Evolutionary conservation across 331 rosid species (phyloP).

Genomic region (Quercus tomentella): DNA sequence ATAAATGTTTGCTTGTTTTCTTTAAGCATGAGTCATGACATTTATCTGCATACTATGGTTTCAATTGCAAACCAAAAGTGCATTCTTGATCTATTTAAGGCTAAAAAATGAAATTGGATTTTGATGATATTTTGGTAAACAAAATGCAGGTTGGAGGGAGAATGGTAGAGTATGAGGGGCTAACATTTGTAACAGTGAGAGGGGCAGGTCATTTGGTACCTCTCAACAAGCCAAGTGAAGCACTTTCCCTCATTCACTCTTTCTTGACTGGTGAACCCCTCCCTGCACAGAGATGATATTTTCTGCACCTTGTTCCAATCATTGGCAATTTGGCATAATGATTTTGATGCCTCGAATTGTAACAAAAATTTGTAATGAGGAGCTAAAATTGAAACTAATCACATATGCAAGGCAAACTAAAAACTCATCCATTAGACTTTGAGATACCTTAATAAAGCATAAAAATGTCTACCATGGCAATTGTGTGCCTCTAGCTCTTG

Average conservation of each 20-base stretch:
- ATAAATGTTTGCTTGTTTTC: too few relatives aligned
- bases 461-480: too few relatives aligned
- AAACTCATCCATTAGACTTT: too few relatives aligned
- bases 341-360: background rate
- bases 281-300: slow-evolving; percentile 14
- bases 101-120: background rate
- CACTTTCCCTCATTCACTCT: slow-evolving; percentile 40
- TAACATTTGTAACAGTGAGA: slow-evolving; percentile 51
- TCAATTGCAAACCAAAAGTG: too few relatives aligned
- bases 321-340: background rate
- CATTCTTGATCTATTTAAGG: background rate
- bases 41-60: too few relatives aligned
- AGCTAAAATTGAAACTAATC: too few relatives aligned
- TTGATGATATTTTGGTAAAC: background rate
- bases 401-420: too few relatives aligned
- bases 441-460: too few relatives aligned
- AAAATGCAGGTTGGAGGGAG: slow-evolving; percentile 51
- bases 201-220: slow-evolving; percentile 64
- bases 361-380: background rate
- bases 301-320: background rate
- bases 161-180: slow-evolving; percentile 47
- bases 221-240: slow-evolving; percentile 41
- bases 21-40: too few relatives aligned
- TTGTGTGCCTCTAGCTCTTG: too few relatives aligned
- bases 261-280: slow-evolving; percentile 35